Conservation (phyloP, 805 yeast species). For the Kuraishia floccosa region DNA sequence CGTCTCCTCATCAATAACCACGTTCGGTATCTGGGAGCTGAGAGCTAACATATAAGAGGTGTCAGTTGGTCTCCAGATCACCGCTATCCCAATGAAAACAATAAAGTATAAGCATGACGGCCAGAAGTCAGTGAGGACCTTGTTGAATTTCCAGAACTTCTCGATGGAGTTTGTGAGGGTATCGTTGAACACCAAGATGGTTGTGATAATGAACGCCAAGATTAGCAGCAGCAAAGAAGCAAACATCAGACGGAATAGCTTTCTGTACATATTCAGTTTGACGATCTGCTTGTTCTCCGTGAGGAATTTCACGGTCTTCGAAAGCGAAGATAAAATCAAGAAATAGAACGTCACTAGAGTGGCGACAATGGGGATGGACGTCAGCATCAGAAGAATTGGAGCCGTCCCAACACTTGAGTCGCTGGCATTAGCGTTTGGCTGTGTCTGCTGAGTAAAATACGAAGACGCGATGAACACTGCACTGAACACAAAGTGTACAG, state of each 20-base stretch:
- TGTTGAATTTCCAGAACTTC: slow-evolving; percentile 84
- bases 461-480: slow-evolving; percentile 40
- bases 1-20: slow-evolving; percentile 45
- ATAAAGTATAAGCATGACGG: slow-evolving; percentile 80
- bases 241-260: slow-evolving; percentile 63
- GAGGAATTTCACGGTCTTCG: slow-evolving; percentile 61
- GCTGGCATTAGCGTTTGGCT: slow-evolving; percentile 19
- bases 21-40: slow-evolving; percentile 76
- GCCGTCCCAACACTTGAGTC: slow-evolving; percentile 13
- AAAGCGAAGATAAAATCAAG: slow-evolving; percentile 60
- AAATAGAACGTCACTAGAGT: slow-evolving; percentile 67
- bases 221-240: slow-evolving; percentile 60
- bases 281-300: slow-evolving; percentile 84
- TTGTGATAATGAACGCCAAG: slow-evolving; percentile 58
- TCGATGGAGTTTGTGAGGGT: slow-evolving; percentile 70
- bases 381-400: slow-evolving; percentile 37
- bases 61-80: slow-evolving; percentile 96
- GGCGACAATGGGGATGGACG: slow-evolving; percentile 61
- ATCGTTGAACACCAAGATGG: slow-evolving; percentile 63
- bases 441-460: slow-evolving; percentile 19
- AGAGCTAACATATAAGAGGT: slow-evolving; percentile 92
- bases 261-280: slow-evolving; percentile 78
- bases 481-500: slow-evolving; percentile 42
- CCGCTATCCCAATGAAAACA: slow-evolving; percentile 73
- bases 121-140: slow-evolving; percentile 89